Base-by-base conservation (phyloP, 2,329 filamentous ascomycete species). In the Nemania serpens region DNA sequence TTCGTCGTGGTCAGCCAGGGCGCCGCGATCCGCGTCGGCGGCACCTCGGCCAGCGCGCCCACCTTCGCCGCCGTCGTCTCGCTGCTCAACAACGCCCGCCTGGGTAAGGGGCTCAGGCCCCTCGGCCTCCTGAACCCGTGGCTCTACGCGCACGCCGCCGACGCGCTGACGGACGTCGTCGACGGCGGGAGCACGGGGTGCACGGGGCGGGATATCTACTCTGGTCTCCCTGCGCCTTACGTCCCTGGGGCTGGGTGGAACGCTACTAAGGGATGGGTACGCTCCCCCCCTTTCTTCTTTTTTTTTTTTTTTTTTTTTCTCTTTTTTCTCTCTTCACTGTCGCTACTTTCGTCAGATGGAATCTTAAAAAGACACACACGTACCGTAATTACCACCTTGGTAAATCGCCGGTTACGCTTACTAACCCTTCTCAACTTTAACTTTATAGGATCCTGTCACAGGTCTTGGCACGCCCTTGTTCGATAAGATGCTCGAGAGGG, bases 381-480 rank as follows among this genome's bases (percentile, higher is more conserved):
- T n/a, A n/a, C n/a, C n/a, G n/a, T n/a, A n/a, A n/a, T n/a, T n/a
- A n/a, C n/a, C n/a, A n/a, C n/a, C n/a, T n/a, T n/a, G n/a, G n/a
- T n/a, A n/a, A n/a, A n/a, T n/a, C n/a, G n/a, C n/a, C n/a, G n/a
- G n/a, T n/a, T n/a, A n/a, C n/a, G 13, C 20, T 22, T 22, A 10
- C 42, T 45, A 45, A 22, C 42, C 18, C 18, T n/a, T n/a, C 2
- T n/a, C 2, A 12, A 15, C 15, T 7, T 7, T 7, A 36, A 42
- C 10, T 20, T 33, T 29, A 42, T 7, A 56, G 52, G 52, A 59
- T 46, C 55, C 55, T 9, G 61, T 80, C 2, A 81, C 79, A 0
- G 80, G 79, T 1, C 71, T 78, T 10, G 79, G 80, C 7, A 80
- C 78, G 9, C 80, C 79, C 2, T 64, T 78, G 58, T 81, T 81